A percentile compares a stretch with the other conserved stretches of the same genome.
Evolutionary conservation across 208 protist species (phyloP).

Genomic region (Acanthamoeba rhysodes): DNA sequence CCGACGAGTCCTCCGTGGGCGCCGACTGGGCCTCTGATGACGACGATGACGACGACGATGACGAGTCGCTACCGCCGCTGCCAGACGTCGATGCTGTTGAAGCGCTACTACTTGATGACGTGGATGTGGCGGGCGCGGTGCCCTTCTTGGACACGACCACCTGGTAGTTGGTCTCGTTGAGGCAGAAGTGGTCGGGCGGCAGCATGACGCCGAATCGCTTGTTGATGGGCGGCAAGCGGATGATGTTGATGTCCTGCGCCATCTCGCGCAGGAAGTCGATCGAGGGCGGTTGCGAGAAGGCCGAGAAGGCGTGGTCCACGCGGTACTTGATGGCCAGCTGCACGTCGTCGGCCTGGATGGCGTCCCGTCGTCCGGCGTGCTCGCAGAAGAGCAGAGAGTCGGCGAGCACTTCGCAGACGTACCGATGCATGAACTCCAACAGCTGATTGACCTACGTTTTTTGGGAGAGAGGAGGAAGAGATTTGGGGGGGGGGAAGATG

Average conservation of each 20-base stretch:
- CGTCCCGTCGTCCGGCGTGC: slow-evolving; percentile 31
- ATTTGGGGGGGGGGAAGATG: too few relatives aligned
- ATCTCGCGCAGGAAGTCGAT: slow-evolving; percentile 75
- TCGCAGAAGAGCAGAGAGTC: slow-evolving; percentile 66
- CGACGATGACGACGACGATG: neutral
- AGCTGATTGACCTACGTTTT: slow-evolving; percentile 70
- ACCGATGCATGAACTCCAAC: slow-evolving; percentile 72
- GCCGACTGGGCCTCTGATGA: neutral
- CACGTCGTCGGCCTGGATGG: slow-evolving; percentile 58
- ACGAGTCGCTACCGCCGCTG: neutral
- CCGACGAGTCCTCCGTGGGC: neutral
- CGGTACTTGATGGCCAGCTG: slow-evolving; percentile 71
- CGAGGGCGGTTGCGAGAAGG: slow-evolving; percentile 38
- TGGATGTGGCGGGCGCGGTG: neutral
- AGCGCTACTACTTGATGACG: neutral
- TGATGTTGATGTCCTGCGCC: slow-evolving; percentile 74
- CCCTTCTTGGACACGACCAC: slow-evolving; percentile 24
- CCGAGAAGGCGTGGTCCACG: slow-evolving; percentile 51
- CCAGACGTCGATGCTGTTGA: neutral
- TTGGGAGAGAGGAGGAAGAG: too few relatives aligned
- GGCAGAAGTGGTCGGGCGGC: slow-evolving; percentile 77
- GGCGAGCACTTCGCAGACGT: slow-evolving; percentile 65
- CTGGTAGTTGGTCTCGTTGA: slow-evolving; percentile 78
- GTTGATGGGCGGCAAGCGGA: slow-evolving; percentile 59
- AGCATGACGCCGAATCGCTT: slow-evolving; percentile 75